Evolutionary conservation across 2,329 filamentous ascomycete genomes (phyloP).

Genomic region (Ophiostoma ips): DNA sequence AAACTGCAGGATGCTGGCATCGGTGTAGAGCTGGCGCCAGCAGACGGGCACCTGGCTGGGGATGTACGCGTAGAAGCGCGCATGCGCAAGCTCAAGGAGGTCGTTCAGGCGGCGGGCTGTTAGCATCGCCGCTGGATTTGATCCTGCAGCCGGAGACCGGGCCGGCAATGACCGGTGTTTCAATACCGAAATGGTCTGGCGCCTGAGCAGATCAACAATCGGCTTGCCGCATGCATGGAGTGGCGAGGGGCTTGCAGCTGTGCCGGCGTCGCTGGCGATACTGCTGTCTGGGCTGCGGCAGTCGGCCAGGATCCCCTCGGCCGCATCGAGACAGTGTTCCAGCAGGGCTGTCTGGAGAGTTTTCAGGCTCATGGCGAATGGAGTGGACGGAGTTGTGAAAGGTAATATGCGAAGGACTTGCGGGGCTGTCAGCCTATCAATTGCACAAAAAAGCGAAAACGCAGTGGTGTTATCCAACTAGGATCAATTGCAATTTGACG

Average conservation of each 20-base stretch:
- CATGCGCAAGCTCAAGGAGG: slow-evolving; percentile 43
- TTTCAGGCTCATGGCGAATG: background rate
- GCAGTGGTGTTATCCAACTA: no score
- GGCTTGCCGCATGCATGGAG: slow-evolving; percentile 13
- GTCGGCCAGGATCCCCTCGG: slow-evolving; percentile 7
- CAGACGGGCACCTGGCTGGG: slow-evolving; percentile 51
- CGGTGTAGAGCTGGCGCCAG: slow-evolving; percentile 61
- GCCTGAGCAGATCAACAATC: slow-evolving; percentile 14
- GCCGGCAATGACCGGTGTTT: background rate
- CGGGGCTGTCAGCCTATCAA: no score
- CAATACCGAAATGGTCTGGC: slow-evolving; percentile 11
- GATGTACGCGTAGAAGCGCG: slow-evolving; percentile 55
- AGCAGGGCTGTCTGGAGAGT: background rate
- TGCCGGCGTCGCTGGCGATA: background rate
- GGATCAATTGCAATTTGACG: no score
- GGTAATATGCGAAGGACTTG: no score
- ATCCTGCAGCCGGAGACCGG: background rate
- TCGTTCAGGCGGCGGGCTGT: slow-evolving; percentile 35
- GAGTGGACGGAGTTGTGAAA: no score
- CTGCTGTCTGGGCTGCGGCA: background rate
- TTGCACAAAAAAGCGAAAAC: no score
- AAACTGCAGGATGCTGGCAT: slow-evolving; percentile 53
- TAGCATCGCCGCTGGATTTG: no score
- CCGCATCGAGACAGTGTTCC: slow-evolving; percentile 10
- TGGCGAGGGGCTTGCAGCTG: background rate